Percentiles rank a stretch among this genome's conserved stretches.
phyloP scores from a whole-genome alignment of 1,139 yeast species.

The Candida smagusa region DNA sequence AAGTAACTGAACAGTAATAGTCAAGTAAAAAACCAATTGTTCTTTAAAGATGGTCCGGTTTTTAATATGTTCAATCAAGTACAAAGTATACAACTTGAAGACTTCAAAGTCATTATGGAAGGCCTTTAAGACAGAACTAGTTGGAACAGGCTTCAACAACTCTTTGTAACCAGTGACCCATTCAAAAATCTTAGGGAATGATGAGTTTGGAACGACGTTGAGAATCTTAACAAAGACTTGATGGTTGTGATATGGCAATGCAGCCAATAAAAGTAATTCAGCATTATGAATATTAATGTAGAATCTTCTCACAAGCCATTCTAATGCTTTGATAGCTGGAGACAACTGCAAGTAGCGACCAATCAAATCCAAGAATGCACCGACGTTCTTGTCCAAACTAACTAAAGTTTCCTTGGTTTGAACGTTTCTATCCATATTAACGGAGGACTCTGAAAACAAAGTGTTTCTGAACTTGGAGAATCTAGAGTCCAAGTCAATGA shows the following conservation, averaged over 20 bases:
- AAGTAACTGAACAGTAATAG: conserved; percentile 64
- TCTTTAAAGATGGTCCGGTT: conserved; percentile 62
- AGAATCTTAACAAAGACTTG: conserved; percentile 74
- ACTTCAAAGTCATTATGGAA: conserved; percentile 66
- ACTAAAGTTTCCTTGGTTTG: conserved; percentile 72
- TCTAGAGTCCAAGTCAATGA: conserved; percentile 68
- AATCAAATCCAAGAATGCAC: conserved; percentile 68
- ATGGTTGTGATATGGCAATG: conserved; percentile 72
- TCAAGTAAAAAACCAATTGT: conserved; percentile 73
- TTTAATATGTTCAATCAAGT: conserved; percentile 51
- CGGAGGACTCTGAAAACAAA: conserved; percentile 77
- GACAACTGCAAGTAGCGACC: conserved; percentile 73
- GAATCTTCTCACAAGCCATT: conserved; percentile 93
- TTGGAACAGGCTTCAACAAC: conserved; percentile 60
- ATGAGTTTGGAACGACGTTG: conserved; percentile 59
- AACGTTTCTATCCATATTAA: conserved; percentile 74
- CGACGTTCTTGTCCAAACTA: conserved; percentile 71
- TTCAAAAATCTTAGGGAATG: conserved; percentile 71
- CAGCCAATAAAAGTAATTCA: conserved; percentile 65
- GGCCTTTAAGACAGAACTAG: conserved; percentile 66
- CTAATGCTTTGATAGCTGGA: conserved; percentile 80
- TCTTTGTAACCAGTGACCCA: conserved; percentile 73
- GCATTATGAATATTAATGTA: conserved; percentile 79
- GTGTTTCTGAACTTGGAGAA: conserved; percentile 68
- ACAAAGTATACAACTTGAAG: conserved; percentile 61